phyloP scores from a whole-genome alignment of 306 rosid genomes.

The Rubus idaeus region DNA sequence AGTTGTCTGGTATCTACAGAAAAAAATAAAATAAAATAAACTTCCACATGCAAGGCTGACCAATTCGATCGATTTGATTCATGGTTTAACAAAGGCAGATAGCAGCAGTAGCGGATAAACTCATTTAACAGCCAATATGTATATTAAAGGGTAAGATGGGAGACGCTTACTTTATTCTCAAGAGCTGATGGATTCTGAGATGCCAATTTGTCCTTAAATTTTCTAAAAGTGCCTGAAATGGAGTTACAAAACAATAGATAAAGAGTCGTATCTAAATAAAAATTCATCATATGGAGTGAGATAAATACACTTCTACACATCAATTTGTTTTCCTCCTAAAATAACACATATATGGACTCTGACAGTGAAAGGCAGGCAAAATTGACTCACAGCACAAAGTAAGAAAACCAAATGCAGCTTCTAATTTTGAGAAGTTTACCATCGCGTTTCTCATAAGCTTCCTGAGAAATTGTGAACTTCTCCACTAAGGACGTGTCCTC shows the following conservation, averaged over 20 bases:
- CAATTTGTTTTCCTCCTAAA: background rate
- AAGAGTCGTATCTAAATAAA: background rate
- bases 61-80: background rate
- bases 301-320: background rate
- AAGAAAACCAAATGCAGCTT: background rate
- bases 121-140: background rate
- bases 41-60: background rate
- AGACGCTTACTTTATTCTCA: slow-evolving; percentile 57
- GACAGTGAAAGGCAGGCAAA: background rate
- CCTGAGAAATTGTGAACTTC: slow-evolving; percentile 78
- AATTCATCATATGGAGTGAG: background rate
- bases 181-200: slow-evolving; percentile 52
- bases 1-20: slow-evolving; percentile 54
- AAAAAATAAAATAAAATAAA: slow-evolving; percentile 28
- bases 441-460: slow-evolving; percentile 71
- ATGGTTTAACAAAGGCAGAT: background rate
- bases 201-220: slow-evolving; percentile 69
- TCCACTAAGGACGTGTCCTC: slow-evolving; percentile 94
- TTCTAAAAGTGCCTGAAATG: slow-evolving; percentile 69
- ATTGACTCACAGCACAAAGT: background rate
- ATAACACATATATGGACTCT: background rate
- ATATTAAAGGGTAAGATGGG: background rate
- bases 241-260: background rate
- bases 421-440: slow-evolving; percentile 35
- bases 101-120: background rate